Percentiles rank a stretch among this genome's conserved stretches.
Evolutionary conservation across 192 early-diverging fungal species (phyloP).

Genomic region (Piromyces sp.): DNA sequence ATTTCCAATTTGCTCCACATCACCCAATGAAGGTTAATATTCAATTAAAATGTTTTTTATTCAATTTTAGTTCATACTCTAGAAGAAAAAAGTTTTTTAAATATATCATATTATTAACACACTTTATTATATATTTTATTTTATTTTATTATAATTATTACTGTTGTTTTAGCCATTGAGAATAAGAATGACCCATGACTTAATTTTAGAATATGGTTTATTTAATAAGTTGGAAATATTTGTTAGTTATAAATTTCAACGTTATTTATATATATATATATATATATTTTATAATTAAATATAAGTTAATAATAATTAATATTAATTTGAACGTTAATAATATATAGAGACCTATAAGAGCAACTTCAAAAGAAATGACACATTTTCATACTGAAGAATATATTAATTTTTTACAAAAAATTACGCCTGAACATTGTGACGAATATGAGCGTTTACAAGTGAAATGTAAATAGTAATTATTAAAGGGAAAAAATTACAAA

Average conservation of each 20-base stretch:
- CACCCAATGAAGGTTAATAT: neutral
- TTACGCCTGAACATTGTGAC: constrained; percentile 60
- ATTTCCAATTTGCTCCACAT: neutral
- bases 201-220: constrained; percentile 81
- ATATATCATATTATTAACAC: too few relatives aligned
- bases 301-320: too few relatives aligned
- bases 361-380: constrained; percentile 76
- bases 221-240: constrained; percentile 73
- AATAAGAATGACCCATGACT: constrained; percentile 81
- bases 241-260: neutral
- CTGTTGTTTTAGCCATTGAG: constrained; percentile 57
- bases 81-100: too few relatives aligned
- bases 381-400: constrained; percentile 93
- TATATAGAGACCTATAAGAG: constrained; percentile 40
- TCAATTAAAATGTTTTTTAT: too few relatives aligned
- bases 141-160: too few relatives aligned
- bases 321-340: too few relatives aligned
- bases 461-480: neutral
- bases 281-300: too few relatives aligned
- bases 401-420: constrained; percentile 82
- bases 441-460: constrained; percentile 6
- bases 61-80: too few relatives aligned
- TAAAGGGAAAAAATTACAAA: neutral
- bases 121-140: too few relatives aligned
- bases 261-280: too few relatives aligned